Conservation (phyloP, 2,329 filamentous ascomycete genomes). For the Clonostachys rhizophaga region DNA sequence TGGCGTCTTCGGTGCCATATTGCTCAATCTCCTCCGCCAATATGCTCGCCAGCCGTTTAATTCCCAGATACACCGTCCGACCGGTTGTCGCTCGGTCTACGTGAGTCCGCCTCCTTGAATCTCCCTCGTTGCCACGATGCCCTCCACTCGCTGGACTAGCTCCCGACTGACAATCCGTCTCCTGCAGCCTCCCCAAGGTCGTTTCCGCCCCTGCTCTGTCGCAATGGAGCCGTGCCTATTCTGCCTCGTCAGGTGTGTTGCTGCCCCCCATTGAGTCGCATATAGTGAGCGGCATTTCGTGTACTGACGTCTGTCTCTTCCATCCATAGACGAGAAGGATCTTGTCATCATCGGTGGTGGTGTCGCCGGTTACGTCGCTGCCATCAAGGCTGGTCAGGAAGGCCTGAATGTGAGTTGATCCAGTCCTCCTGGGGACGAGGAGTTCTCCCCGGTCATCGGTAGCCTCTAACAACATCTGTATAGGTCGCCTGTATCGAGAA, state of each 20-base stretch:
- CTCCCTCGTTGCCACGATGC: no score
- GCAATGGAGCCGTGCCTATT: slow-evolving; percentile 54
- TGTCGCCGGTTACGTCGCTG: slow-evolving; percentile 96
- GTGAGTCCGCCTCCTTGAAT: slow-evolving; percentile 29
- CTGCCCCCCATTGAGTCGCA: slow-evolving; percentile 7
- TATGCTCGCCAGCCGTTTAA: slow-evolving; percentile 59
- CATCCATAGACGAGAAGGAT: slow-evolving; percentile 77
- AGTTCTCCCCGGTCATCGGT: neutral
- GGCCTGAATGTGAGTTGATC: slow-evolving; percentile 75
- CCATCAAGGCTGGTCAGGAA: slow-evolving; percentile 98
- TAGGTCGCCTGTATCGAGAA: slow-evolving; percentile 98
- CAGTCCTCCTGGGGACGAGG: neutral
- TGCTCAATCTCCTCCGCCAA: slow-evolving; percentile 20
- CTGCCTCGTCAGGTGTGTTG: slow-evolving; percentile 50
- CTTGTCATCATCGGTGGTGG: slow-evolving; percentile 96
- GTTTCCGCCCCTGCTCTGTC: slow-evolving; percentile 37
- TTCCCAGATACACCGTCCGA: slow-evolving; percentile 52
- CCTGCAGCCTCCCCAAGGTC: slow-evolving; percentile 41
- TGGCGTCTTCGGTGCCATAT: slow-evolving; percentile 3
- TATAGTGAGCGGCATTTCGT: neutral
- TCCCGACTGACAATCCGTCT: neutral
- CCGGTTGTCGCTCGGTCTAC: slow-evolving; percentile 48
- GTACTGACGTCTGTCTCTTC: neutral
- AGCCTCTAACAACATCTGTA: slow-evolving; percentile 4
- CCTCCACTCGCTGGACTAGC: neutral